Percentiles rank a stretch among this genome's conserved stretches.
Evolutionary conservation across 2,329 filamentous ascomycete species (phyloP).

Genomic region (Colletotrichum sp.): DNA sequence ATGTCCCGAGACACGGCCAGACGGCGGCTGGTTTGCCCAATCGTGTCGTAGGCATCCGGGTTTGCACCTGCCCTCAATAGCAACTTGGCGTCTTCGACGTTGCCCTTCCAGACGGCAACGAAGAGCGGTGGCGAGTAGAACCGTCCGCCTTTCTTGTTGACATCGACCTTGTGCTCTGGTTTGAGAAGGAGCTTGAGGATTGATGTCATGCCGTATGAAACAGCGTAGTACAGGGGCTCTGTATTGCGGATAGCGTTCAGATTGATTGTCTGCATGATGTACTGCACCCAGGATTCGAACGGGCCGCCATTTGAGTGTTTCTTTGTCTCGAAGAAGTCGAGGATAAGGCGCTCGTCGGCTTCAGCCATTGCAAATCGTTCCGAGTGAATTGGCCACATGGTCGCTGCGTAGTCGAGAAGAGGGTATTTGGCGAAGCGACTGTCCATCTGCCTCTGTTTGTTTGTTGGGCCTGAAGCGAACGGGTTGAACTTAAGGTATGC

Average conservation of each 20-base stretch:
- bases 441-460: not conserved
- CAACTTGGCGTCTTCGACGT: constrained; percentile 25
- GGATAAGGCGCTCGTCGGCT: constrained; percentile 22
- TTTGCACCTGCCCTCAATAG: constrained; percentile 28
- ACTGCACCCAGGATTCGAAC: constrained; percentile 29
- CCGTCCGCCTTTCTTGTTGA: constrained; percentile 25
- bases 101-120: constrained; percentile 24
- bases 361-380: constrained; percentile 6
- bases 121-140: constrained; percentile 26
- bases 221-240: constrained; percentile 28
- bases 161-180: constrained; percentile 20
- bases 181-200: constrained; percentile 24
- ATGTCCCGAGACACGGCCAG: not conserved
- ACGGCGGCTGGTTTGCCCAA: not conserved
- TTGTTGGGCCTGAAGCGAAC: constrained; percentile 22
- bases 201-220: constrained; percentile 29
- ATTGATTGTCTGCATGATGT: constrained; percentile 14
- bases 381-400: constrained; percentile 27
- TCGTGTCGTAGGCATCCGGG: constrained; percentile 6
- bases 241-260: constrained; percentile 17
- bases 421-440: constrained; percentile 13
- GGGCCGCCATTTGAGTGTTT: constrained; percentile 16
- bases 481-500: constrained; percentile 22
- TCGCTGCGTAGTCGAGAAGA: constrained; percentile 21
- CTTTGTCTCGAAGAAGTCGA: constrained; percentile 27